Base-by-base conservation (phyloP, 164 flowering plant species). In the Malania oleifera region DNA sequence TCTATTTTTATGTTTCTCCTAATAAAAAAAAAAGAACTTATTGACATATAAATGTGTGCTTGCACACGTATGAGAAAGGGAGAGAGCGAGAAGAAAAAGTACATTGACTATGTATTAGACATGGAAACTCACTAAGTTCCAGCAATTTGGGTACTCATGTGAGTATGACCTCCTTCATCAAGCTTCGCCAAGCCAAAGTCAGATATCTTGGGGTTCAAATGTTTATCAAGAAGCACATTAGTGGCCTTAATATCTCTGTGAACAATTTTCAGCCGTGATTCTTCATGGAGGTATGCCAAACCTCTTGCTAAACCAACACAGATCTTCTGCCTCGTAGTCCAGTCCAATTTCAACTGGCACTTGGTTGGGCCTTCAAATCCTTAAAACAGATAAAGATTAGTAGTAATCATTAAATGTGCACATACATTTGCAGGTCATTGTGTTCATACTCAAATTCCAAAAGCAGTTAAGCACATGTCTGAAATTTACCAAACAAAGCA, bases 211-310 rank as follows among this genome's bases (percentile, higher is more conserved):
- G 82, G 63, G 43, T 63, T 63, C 1, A 78, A 73, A 61, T 80
- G 70, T 57, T 72, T 73, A 60, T 83, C 92, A 63, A 85, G 85
- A 31, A 85, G 74, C 61, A 85, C 83, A 65, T 85, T 85, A 0
- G 91, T 79, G 1, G 84, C 86, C 64, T 85, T 87, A 45, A 84
- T 84, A 64, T 87, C 95, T 51, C 95, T 73, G 56, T 87, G 95
- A 18, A 87, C 91, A 52, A 87, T 87, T 57, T 84, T 87, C 65
- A 87, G 47, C 60, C 81, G 74, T 26, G 95, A 87, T 67, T 84
- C 95, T 52, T 87, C 95, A 40, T 87, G 95, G 14, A 87, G 85
- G 69, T 77, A 84, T 24, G 84, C 82, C 52, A 86, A 73, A 10
- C 95, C 95, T 63, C 67, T 82, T 31, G 90, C 95, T 59, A 86